Conservation (phyloP, 805 yeast genomes). For the Metschnikowia dekortorum region DNA sequence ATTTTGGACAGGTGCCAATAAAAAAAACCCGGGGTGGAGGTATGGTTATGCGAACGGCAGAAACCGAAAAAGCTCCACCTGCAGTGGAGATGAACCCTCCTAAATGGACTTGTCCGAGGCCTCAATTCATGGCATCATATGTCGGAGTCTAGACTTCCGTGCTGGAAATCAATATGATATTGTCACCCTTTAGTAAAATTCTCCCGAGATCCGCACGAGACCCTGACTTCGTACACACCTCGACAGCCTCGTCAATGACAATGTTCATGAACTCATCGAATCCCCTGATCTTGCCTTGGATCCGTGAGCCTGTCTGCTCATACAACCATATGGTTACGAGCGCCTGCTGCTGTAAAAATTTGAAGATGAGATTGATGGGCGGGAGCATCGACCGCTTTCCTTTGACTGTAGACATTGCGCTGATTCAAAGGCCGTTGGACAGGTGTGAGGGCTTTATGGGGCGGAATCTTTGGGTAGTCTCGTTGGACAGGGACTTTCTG, state of each 20-base stretch:
- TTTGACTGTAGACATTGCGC: constrained; percentile 16
- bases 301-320: constrained; percentile 73
- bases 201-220: constrained; percentile 58
- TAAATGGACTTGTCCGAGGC: neutral
- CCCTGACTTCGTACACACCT: constrained; percentile 52
- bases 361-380: constrained; percentile 88
- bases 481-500: too few species aligned
- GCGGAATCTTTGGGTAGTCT: too few species aligned
- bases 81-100: too few species aligned
- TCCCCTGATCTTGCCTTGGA: constrained; percentile 83
- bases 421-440: neutral
- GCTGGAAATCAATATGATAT: constrained; percentile 67
- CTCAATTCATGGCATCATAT: neutral
- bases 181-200: constrained; percentile 87
- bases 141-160: constrained; percentile 18
- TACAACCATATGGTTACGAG: constrained; percentile 83
- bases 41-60: too few species aligned
- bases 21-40: too few species aligned
- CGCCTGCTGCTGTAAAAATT: constrained; percentile 76
- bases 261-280: constrained; percentile 97
- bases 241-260: constrained; percentile 57
- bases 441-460: too few species aligned
- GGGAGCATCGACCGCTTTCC: constrained; percentile 55
- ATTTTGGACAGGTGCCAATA: too few species aligned
- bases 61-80: too few species aligned